Evolutionary conservation across 2,329 filamentous ascomycete species (phyloP).

Genomic region (Teratosphaeria zuluensis): DNA sequence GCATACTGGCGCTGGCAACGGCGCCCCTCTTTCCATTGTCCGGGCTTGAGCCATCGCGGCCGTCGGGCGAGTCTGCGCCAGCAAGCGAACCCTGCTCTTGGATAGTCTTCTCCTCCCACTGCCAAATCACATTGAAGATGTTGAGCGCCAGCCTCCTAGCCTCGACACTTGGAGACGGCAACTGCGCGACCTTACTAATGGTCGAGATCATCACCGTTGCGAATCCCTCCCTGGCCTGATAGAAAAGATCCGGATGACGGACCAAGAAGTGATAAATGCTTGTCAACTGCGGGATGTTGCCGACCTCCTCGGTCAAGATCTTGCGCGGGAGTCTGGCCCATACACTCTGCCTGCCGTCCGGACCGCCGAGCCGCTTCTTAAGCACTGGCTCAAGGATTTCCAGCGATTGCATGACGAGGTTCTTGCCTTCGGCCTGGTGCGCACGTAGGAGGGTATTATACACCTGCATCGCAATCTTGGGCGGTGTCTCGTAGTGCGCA

Average conservation of each 20-base stretch:
- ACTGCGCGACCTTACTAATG: constrained; percentile 74
- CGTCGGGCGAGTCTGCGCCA: constrained; percentile 16
- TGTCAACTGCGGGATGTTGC: constrained; percentile 90
- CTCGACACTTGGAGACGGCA: constrained; percentile 78
- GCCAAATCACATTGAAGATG: constrained; percentile 81
- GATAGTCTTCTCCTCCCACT: constrained; percentile 81
- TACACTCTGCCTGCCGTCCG: constrained; percentile 63
- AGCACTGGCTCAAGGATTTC: constrained; percentile 93
- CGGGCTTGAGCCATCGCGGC: constrained; percentile 5
- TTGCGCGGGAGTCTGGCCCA: constrained; percentile 88
- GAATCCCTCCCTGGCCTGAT: constrained; percentile 87
- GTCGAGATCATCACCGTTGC: constrained; percentile 80
- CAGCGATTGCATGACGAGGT: constrained; percentile 84
- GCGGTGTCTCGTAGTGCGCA: constrained; percentile 87
- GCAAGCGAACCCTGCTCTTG: constrained; percentile 42
- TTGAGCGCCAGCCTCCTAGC: constrained; percentile 85
- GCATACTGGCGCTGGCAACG: constrained; percentile 43
- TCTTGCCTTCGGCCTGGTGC: constrained; percentile 88
- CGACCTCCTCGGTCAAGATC: constrained; percentile 85
- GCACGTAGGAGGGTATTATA: constrained; percentile 85
- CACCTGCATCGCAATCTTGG: constrained; percentile 92
- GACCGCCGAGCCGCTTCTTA: constrained; percentile 67
- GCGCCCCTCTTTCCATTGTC: constrained; percentile 20
- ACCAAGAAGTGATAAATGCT: constrained; percentile 97
- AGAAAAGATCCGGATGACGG: constrained; percentile 85